These are phyloP conservation scores for Astragalus membranaceus DNA, from an alignment of 306 rosid species.

Conservation along the genomic window DNA sequence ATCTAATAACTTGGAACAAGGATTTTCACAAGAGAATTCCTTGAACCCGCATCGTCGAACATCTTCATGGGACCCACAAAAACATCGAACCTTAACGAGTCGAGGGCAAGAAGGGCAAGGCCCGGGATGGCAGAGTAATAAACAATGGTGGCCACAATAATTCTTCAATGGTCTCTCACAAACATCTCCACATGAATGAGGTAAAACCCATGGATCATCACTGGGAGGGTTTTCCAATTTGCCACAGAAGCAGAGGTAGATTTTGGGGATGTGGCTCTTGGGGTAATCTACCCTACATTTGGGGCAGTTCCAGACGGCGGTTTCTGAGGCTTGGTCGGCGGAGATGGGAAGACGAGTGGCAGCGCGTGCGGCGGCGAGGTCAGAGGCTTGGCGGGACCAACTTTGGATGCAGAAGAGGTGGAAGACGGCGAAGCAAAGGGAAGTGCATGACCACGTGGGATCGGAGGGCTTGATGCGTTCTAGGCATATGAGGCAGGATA, in stretches of 20 bases:
- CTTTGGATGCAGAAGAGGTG: conserved; percentile 87
- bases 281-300: conserved; percentile 71
- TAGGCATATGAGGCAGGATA: conserved; percentile 86
- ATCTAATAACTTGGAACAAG: conserved; percentile 50
- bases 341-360: conserved; percentile 67
- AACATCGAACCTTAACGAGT: conserved; percentile 64
- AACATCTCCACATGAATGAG: conserved; percentile 90
- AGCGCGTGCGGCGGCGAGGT: conserved; percentile 64
- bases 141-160: conserved; percentile 72
- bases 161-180: conserved; percentile 66
- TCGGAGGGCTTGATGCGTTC: conserved; percentile 78
- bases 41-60: conserved; percentile 77
- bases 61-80: conserved; percentile 58
- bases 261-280: conserved; percentile 61
- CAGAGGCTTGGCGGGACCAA: conserved; percentile 89
- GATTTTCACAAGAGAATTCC: conserved; percentile 52
- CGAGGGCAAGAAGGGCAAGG: conserved; percentile 94
- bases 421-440: conserved; percentile 86
- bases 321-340: conserved; percentile 33
- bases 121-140: conserved; percentile 88
- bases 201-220: conserved; percentile 90
- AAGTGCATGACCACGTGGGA: conserved; percentile 88
- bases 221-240: conserved; percentile 65
- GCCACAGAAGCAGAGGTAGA: conserved; percentile 72
- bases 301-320: conserved; percentile 84